Evolutionary conservation across 148 eudicot genomes (phyloP).

Genomic region (Fallopia convolvulus): DNA sequence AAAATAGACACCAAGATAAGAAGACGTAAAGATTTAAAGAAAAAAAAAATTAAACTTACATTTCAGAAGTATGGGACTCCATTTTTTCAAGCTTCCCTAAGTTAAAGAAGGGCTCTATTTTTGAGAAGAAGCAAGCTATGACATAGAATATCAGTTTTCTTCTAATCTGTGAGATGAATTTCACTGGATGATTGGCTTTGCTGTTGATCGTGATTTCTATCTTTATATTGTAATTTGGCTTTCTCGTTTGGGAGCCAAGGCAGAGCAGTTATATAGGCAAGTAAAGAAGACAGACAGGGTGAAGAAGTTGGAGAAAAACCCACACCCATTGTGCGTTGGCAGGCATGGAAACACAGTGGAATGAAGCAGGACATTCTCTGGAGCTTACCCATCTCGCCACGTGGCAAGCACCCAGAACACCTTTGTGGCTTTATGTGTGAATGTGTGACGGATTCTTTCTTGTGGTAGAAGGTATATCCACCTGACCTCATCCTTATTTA

Average conservation of each 20-base stretch:
- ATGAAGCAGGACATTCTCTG: background rate
- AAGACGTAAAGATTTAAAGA: background rate
- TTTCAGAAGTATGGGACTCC: background rate
- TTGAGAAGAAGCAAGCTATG: background rate
- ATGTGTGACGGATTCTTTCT: background rate
- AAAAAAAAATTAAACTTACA: background rate
- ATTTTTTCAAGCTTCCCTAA: background rate
- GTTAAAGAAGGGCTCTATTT: background rate
- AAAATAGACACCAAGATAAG: background rate
- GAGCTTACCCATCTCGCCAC: slow-evolving; percentile 3
- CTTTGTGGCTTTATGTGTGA: background rate
- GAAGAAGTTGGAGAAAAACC: background rate
- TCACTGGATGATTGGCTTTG: background rate
- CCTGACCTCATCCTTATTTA: background rate
- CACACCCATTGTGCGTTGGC: background rate
- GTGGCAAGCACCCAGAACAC: background rate
- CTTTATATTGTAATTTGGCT: background rate
- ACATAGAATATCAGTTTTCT: background rate
- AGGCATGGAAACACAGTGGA: background rate
- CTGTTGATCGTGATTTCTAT: background rate
- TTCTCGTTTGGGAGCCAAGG: background rate
- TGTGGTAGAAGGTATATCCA: background rate
- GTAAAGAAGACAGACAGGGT: background rate
- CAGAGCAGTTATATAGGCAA: background rate
- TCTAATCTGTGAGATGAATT: background rate